Base-by-base conservation (phyloP, 2,329 filamentous ascomycete species). In the Alternaria metachromatica region DNA sequence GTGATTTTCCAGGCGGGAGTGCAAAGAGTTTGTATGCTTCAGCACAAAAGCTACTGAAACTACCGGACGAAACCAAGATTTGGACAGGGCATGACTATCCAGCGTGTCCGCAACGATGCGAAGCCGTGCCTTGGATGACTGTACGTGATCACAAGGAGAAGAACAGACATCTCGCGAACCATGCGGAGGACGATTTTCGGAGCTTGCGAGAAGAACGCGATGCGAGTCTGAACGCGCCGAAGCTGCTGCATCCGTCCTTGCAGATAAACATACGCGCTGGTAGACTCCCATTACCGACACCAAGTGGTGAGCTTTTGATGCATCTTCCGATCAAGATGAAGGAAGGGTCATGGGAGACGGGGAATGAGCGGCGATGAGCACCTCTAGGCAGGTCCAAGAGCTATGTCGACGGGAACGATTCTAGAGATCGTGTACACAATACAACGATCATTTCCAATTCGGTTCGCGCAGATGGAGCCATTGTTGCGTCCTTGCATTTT, bases 211-310 rank as follows among this genome's bases (percentile, higher is more conserved):
- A 43, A n/a, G 65, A 78, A 43, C 66, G 77, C 7, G 81, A 82
- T 66, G 50, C 49, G 7, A 61, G 20, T 0, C 55, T 82, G 33
- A 63, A 59, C 6, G 76, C 72, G 30, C 81, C 80, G 3, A 76
- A 65, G 41, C 58, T 83, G 59, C 55, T 82, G 33, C 74, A 81
- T 59, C 79, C 75, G 48, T 75, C 79, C 2, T 60, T 82, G 69
- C 80, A 82, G 67, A 64, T 82, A 8, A 82, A 82, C 59, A 72
- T 82, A 43, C 75, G 80, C n/a, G 80, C 72, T 0, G 80, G 79
- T 1, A 68, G 71, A 28, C 68, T 82, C 44, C 80, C 81, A 8
- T 21, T 25, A 1, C 30, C 44, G 13, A 66, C 63, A 15, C 30
- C 28, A 6, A 43, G 23, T 6, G 62, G 65, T 8, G 37, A 57